These are phyloP conservation scores for Capsella bursapastoris DNA, from an alignment of 345 rosid species.

Conservation along the genomic window DNA sequence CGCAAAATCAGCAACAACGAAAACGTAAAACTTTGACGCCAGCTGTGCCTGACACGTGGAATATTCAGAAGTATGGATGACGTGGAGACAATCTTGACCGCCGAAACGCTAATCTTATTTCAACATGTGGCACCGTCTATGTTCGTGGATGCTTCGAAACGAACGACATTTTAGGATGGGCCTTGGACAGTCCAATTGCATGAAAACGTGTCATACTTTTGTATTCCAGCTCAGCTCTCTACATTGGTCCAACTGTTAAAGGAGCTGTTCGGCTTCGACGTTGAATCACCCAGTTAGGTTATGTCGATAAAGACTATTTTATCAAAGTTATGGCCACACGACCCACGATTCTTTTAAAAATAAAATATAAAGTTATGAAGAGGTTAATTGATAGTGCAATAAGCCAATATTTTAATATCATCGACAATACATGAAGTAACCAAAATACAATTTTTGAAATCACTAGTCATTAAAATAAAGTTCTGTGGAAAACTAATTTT, in stretches of 20 bases:
- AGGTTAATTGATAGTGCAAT: too few relatives aligned
- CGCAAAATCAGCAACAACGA: background rate
- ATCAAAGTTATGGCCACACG: background rate
- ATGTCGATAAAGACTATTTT: slow-evolving; percentile 8
- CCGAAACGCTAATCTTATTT: background rate
- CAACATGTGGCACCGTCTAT: slow-evolving; percentile 32
- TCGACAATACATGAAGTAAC: background rate
- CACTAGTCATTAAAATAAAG: background rate
- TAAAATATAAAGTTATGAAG: too few relatives aligned
- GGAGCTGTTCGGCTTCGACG: slow-evolving; percentile 25
- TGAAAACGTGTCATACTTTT: slow-evolving; percentile 12
- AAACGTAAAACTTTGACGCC: slow-evolving; percentile 4
- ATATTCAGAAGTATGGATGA: background rate
- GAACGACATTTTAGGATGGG: slow-evolving; percentile 33
- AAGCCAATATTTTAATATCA: background rate
- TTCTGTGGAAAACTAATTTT: too few relatives aligned
- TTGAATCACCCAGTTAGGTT: slow-evolving; percentile 8
- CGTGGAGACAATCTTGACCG: slow-evolving; percentile 21
- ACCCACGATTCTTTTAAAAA: too few relatives aligned
- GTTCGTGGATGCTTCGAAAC: slow-evolving; percentile 37
- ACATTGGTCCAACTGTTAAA: slow-evolving; percentile 37
- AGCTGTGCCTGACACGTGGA: slow-evolving; percentile 32
- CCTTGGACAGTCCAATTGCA: slow-evolving; percentile 37
- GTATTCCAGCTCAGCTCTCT: slow-evolving; percentile 28
- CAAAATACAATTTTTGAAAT: background rate